Evolutionary conservation across 2,329 filamentous ascomycete species (phyloP), one percentile per base, ranked within the genome.

Genomic region (Aureobasidium sp.): DNA sequence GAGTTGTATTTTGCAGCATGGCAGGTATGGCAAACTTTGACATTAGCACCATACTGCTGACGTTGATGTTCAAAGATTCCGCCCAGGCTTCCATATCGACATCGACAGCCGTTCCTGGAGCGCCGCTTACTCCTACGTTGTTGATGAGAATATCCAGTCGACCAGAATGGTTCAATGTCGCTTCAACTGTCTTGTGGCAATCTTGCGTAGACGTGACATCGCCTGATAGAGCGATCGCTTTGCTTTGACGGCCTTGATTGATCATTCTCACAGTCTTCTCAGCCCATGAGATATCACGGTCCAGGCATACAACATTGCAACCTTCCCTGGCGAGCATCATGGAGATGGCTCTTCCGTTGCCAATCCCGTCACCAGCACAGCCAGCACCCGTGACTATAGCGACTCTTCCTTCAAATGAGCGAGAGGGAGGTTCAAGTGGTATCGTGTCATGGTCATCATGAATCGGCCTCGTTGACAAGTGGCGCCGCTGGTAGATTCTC

Each of bases 1-100:
- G 70, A 0, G 70, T 70, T 6, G 73, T 67, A 52, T 83, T 83
- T 53, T 70, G 71, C 21, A 59, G 57, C 81, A 85, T 85, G 3
- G 69, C 75, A 0, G 81, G 82, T 25, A 86, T 76, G 0, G 75
- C 75, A 58, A 79, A 77, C 60, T 83, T 83, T 16, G 71, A 70
- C 79, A 85, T 84, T 52, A 78, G 70, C 25, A 85, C 76, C 81
- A 85, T 85, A 59, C 77, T 81, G 4, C 74, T 75, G 3, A 86
- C 79, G 60, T 86, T 86, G 41, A 84, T 68, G 39, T 81, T 73
- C 52, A 86, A 71, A 0, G 76, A 74, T 47, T 71, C 72, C 0
- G 75, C 70, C 79, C 80, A 86, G 10, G 72, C 70, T 0, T 64
- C 72, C 71, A 83, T 76, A 59, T 85, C 79, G 0, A 84, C 77